Evolutionary conservation across 768 basidiomycete species (phyloP).

Genomic region (Podaxis sp.): DNA sequence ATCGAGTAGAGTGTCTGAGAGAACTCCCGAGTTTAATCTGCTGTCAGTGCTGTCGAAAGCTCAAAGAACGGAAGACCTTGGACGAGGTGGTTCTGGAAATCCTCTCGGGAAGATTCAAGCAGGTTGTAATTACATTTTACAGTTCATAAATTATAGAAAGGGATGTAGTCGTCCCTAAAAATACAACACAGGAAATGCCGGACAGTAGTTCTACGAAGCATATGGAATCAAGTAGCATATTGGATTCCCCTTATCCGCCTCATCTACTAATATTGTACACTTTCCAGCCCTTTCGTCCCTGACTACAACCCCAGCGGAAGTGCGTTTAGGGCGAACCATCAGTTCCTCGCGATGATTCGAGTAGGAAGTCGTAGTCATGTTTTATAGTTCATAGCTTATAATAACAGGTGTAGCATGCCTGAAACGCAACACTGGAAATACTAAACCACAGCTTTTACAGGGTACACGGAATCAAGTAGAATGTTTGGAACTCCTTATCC

Average conservation of each 20-base stretch:
- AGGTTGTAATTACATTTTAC: not conserved
- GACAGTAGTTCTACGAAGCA: not conserved
- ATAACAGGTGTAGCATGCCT: not conserved
- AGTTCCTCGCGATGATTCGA: not conserved
- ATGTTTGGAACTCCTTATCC: too few relatives aligned
- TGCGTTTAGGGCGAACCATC: too few relatives aligned
- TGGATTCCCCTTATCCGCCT: not conserved
- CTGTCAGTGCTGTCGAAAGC: not conserved
- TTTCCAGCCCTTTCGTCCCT: not conserved
- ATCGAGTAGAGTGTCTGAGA: not conserved
- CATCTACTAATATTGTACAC: not conserved
- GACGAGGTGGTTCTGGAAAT: constrained; percentile 2
- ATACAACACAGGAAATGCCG: not conserved
- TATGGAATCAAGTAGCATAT: not conserved
- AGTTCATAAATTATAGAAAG: not conserved
- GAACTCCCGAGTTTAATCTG: too few relatives aligned
- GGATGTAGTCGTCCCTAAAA: not conserved
- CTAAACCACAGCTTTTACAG: not conserved
- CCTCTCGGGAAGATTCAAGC: not conserved
- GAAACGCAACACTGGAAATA: not conserved
- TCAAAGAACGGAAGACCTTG: not conserved
- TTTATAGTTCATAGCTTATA: not conserved
- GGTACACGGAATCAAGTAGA: too few relatives aligned
- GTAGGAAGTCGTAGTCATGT: not conserved
- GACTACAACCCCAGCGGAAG: too few relatives aligned